Conservation (phyloP, 192 early-diverging fungal species). For the Paraglomus brasilianum region DNA sequence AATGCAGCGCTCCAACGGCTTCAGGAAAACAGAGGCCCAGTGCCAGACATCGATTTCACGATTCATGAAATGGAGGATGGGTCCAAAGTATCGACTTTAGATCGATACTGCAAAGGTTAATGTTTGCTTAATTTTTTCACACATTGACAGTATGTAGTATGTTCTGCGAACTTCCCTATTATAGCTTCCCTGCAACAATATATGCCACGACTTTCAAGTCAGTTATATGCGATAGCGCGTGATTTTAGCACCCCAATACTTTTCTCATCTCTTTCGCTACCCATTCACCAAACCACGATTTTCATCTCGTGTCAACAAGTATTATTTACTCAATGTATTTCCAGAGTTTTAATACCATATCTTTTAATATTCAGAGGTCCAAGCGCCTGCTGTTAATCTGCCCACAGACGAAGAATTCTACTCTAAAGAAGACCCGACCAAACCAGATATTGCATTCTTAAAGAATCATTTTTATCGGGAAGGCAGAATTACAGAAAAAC, state of each 20-base stretch:
- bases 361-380: slow-evolving; percentile 39
- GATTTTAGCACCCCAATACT: background rate
- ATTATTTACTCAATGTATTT: slow-evolving; percentile 14
- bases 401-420: slow-evolving; percentile 55
- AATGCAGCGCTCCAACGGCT: slow-evolving; percentile 39
- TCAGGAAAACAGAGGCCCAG: slow-evolving; percentile 41
- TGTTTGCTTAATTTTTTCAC: background rate
- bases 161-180: background rate
- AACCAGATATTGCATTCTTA: slow-evolving; percentile 81
- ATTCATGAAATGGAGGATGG: slow-evolving; percentile 75
- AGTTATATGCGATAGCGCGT: background rate
- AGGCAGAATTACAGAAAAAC: slow-evolving; percentile 87
- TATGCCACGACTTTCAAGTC: background rate
- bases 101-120: slow-evolving; percentile 77
- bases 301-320: background rate
- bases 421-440: slow-evolving; percentile 54
- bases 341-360: slow-evolving; percentile 27
- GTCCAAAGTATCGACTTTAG: slow-evolving; percentile 66
- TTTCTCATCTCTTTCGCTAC: too few species aligned
- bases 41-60: slow-evolving; percentile 75
- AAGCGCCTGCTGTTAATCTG: slow-evolving; percentile 50
- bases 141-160: background rate
- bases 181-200: background rate
- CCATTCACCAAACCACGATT: background rate
- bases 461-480: slow-evolving; percentile 92